Conservation (phyloP, 345 rosid genomes). For the Populus simonii region DNA sequence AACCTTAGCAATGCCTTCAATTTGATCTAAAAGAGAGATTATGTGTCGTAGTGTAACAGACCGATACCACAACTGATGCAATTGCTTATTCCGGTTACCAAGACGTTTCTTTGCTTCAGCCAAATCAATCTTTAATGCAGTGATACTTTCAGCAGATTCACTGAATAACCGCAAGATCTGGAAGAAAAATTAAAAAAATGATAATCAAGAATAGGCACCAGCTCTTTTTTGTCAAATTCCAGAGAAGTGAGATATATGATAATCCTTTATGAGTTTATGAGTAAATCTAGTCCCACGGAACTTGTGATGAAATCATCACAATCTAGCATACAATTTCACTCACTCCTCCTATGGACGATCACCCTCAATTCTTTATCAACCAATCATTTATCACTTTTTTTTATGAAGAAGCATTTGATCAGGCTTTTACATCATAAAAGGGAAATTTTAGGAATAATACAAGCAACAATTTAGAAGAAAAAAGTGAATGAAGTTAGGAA, state of each 20-base stretch:
- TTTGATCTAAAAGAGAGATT: slow-evolving; percentile 87
- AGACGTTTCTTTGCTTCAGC: slow-evolving; percentile 81
- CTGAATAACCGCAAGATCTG: slow-evolving; percentile 96
- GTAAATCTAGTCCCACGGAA: not conserved
- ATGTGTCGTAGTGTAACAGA: slow-evolving; percentile 97
- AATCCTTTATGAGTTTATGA: not conserved
- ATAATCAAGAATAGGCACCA: slow-evolving; percentile 6
- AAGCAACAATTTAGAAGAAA: not conserved
- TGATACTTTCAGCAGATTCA: slow-evolving; percentile 79
- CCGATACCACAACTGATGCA: slow-evolving; percentile 98
- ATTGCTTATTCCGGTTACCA: slow-evolving; percentile 86
- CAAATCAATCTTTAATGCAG: slow-evolving; percentile 74
- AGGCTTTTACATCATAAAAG: not conserved
- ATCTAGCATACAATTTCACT: not conserved
- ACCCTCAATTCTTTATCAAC: not conserved
- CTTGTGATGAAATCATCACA: not conserved
- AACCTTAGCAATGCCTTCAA: slow-evolving; percentile 98
- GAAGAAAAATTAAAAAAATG: slow-evolving; percentile 13
- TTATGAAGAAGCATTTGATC: not conserved
- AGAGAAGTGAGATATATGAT: not conserved
- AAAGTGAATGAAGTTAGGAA: not conserved
- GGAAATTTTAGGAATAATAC: not conserved
- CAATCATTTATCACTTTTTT: not conserved
- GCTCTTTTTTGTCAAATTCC: slow-evolving; percentile 1
- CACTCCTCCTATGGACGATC: not conserved